Evolutionary conservation across 148 eudicot species (phyloP).

Genomic region (Silene uniflora): DNA sequence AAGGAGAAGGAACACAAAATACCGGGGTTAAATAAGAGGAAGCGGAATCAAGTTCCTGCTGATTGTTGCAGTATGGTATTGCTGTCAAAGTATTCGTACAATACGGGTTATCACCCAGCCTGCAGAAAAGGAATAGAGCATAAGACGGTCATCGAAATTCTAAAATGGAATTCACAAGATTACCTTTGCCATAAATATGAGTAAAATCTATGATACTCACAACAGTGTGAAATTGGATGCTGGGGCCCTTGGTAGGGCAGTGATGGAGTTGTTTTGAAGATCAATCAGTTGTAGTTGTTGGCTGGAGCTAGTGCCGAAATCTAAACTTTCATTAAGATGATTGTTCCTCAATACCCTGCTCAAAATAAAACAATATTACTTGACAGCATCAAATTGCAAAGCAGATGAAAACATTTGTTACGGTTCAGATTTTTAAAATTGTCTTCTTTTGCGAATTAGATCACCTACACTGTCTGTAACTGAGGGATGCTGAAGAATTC

Average conservation of each 20-base stretch:
- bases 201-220: slow-evolving; percentile 29
- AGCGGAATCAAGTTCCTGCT: slow-evolving; percentile 17
- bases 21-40: slow-evolving; percentile 46
- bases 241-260: slow-evolving; percentile 7
- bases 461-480: slow-evolving; percentile 64
- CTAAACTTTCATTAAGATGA: slow-evolving; percentile 37
- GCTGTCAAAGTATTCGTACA: slow-evolving; percentile 29
- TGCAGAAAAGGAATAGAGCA: slow-evolving; percentile 25
- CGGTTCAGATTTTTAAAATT: not conserved
- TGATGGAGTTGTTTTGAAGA: slow-evolving; percentile 41
- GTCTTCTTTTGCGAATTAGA: not conserved
- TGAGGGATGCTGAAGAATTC: slow-evolving; percentile 55
- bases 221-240: slow-evolving; percentile 29
- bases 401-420: not conserved
- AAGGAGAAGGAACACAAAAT: no score
- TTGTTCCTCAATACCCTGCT: slow-evolving; percentile 44
- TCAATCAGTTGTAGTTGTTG: slow-evolving; percentile 41
- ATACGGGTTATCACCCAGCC: slow-evolving; percentile 64
- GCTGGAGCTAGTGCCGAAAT: slow-evolving; percentile 32
- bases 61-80: slow-evolving; percentile 37
- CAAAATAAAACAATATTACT: not conserved
- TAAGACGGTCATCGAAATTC: not conserved
- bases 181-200: not conserved
- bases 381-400: slow-evolving; percentile 1
- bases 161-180: not conserved